Conservation (phyloP, 805 yeast species). For the Myxozyma mucilagina region DNA sequence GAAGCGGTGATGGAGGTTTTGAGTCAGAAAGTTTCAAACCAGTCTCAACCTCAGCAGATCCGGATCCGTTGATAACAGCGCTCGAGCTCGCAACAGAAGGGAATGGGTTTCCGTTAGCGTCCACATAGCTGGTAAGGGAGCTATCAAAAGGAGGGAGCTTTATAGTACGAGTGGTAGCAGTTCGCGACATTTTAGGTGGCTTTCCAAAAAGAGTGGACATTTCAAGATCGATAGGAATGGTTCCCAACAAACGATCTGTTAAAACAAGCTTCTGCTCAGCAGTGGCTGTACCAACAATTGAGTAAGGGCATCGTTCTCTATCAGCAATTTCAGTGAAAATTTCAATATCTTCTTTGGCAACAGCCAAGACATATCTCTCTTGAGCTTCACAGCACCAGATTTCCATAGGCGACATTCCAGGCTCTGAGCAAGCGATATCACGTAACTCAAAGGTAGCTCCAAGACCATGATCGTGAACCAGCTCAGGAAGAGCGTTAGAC, state of each 20-base stretch:
- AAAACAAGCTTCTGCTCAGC: constrained; percentile 78
- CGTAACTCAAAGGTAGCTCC: constrained; percentile 94
- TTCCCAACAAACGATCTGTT: constrained; percentile 71
- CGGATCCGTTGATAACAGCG: constrained; percentile 1
- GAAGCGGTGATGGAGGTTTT: constrained; percentile 22
- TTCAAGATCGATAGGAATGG: constrained; percentile 91
- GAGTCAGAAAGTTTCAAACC: constrained; percentile 8
- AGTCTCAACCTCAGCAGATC: constrained; percentile 7
- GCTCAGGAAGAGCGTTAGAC: constrained; percentile 94
- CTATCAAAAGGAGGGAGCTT: constrained; percentile 41
- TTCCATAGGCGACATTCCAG: constrained; percentile 99
- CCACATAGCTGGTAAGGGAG: constrained; percentile 38
- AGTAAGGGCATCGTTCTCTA: constrained; percentile 95
- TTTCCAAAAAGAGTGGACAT: constrained; percentile 95
- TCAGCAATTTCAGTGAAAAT: constrained; percentile 76
- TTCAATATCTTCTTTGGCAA: constrained; percentile 72
- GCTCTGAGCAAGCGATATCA: constrained; percentile 85
- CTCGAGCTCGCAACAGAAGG: background rate
- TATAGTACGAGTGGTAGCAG: constrained; percentile 63
- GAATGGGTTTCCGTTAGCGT: constrained; percentile 13
- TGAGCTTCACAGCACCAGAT: constrained; percentile 99
- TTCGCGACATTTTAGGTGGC: constrained; percentile 91
- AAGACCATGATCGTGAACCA: constrained; percentile 93
- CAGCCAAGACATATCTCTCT: constrained; percentile 95
- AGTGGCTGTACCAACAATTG: constrained; percentile 94